Evolutionary conservation across 1,284 basidiomycete species (phyloP).

Genomic region (Cutaneotrichosporon sp.): DNA sequence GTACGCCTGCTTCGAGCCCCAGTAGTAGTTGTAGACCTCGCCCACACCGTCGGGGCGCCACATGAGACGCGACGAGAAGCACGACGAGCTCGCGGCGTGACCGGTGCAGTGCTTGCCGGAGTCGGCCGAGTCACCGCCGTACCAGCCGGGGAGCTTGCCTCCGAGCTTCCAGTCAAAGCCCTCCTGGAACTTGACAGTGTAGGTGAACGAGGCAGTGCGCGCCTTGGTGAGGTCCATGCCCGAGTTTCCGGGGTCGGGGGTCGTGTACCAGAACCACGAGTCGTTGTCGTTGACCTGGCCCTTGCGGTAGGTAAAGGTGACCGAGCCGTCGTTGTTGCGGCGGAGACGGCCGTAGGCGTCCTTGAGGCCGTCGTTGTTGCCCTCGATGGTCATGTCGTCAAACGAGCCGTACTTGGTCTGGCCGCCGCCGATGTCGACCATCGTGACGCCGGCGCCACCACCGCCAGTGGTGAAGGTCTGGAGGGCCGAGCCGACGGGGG

Average conservation of each 20-base stretch:
- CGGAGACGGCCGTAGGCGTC: constrained; percentile 8
- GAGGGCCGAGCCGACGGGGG: constrained; percentile 6
- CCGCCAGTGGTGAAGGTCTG: constrained; percentile 10
- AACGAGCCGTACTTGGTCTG: constrained; percentile 3
- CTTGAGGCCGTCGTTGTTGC: constrained; percentile 13
- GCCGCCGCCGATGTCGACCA: neutral
- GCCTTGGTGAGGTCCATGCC: constrained; percentile 12
- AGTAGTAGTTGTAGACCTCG: constrained; percentile 49
- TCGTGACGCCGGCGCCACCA: constrained; percentile 5
- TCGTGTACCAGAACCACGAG: constrained; percentile 18
- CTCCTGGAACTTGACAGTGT: constrained; percentile 50
- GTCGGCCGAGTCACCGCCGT: constrained; percentile 34
- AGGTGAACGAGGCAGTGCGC: constrained; percentile 33
- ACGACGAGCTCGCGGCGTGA: constrained; percentile 40
- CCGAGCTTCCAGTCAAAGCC: constrained; percentile 28
- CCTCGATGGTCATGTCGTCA: constrained; percentile 14
- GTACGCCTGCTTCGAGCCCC: constrained; percentile 15
- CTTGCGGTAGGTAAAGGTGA: constrained; percentile 11
- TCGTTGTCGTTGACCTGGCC: constrained; percentile 16
- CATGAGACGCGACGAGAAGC: constrained; percentile 54
- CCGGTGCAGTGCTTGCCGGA: constrained; percentile 51
- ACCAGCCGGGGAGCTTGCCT: constrained; percentile 55
- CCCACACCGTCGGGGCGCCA: constrained; percentile 48
- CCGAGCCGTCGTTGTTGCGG: neutral
- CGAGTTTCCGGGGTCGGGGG: constrained; percentile 13